A percentile compares a stretch with the other conserved stretches of the same genome.
phyloP scores from a whole-genome alignment of 2,329 filamentous ascomycete genomes.

The Blastomyces silverae region DNA sequence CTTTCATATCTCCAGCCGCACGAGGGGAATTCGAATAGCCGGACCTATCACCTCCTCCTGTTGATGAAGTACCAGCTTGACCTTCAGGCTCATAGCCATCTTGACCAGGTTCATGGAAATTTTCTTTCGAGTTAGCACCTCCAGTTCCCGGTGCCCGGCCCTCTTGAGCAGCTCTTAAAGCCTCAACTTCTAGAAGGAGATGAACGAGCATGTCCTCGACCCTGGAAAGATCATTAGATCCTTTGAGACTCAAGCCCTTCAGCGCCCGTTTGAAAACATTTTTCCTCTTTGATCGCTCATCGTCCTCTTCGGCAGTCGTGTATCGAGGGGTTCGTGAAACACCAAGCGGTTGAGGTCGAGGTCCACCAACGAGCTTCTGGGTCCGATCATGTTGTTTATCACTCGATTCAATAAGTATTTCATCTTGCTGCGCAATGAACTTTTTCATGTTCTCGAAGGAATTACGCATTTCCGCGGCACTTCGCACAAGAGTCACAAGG shows the following conservation, averaged over 20 bases:
- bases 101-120: constrained; percentile 58
- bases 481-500: constrained; percentile 83
- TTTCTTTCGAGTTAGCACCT: constrained; percentile 59
- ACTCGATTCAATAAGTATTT: constrained; percentile 78
- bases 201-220: constrained; percentile 92
- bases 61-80: constrained; percentile 66
- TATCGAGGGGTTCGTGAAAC: constrained; percentile 53
- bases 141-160: constrained; percentile 28
- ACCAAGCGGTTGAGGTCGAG: constrained; percentile 69
- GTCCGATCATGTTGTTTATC: constrained; percentile 82
- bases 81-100: constrained; percentile 82
- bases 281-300: constrained; percentile 70
- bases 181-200: constrained; percentile 85
- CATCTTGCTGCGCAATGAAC: constrained; percentile 83
- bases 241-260: constrained; percentile 81
- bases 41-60: constrained; percentile 65
- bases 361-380: constrained; percentile 74
- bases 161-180: constrained; percentile 57
- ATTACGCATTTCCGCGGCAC: constrained; percentile 92
- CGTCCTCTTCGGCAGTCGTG: constrained; percentile 45
- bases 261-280: constrained; percentile 93
- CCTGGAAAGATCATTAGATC: constrained; percentile 75
- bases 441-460: constrained; percentile 94
- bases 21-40: constrained; percentile 57
- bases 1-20: constrained; percentile 25